Conservation (phyloP, 768 basidiomycete genomes). For the Naematelia encephala region DNA sequence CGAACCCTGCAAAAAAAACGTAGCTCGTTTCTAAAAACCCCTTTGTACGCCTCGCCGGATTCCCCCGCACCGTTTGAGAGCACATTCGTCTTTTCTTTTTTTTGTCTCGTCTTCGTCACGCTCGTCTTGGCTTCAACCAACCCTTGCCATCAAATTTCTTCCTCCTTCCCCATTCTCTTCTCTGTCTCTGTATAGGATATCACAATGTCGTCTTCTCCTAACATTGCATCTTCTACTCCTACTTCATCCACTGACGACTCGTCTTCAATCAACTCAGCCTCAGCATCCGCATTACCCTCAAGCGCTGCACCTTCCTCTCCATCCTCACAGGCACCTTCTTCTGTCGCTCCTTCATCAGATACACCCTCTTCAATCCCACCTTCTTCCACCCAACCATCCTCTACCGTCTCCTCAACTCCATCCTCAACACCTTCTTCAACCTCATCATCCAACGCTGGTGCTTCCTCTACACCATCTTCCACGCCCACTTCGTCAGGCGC, state of each 20-base stretch:
- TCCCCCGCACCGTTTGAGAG: too few species aligned
- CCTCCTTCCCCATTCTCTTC: too few species aligned
- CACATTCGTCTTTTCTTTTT: not conserved
- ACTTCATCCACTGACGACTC: not conserved
- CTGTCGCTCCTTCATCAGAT: not conserved
- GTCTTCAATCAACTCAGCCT: not conserved
- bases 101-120: not conserved
- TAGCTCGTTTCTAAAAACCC: too few species aligned
- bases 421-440: not conserved
- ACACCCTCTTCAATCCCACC: not conserved
- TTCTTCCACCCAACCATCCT: not conserved
- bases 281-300: not conserved
- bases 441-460: not conserved
- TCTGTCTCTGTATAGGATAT: too few species aligned
- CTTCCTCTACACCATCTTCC: not conserved
- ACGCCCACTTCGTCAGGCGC: too few species aligned
- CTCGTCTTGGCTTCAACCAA: too few species aligned
- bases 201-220: too few species aligned
- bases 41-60: too few species aligned
- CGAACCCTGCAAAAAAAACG: too few species aligned
- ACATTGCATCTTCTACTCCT: not conserved
- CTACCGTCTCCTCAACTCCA: not conserved
- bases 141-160: too few species aligned
- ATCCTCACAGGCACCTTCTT: slow-evolving; percentile 1
- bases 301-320: not conserved